Percentiles rank a stretch among this genome's conserved stretches.
These are phyloP conservation scores for Vachellia collinsii DNA, from an alignment of 306 rosid species.

Conservation along the genomic window DNA sequence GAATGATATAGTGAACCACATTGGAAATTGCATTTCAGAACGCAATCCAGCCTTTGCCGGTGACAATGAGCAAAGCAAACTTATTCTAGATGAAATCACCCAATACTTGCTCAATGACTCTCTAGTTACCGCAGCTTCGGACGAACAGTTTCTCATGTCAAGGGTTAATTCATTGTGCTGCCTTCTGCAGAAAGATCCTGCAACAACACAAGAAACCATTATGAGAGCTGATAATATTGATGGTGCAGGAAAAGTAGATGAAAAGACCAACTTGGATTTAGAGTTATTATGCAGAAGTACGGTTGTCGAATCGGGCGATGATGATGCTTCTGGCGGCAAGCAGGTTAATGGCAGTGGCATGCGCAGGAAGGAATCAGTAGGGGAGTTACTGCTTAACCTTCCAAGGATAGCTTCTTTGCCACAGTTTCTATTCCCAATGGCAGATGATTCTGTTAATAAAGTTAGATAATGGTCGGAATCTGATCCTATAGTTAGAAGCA, in stretches of 20 bases:
- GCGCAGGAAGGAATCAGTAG: conserved; percentile 69
- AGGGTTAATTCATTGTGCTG: conserved; percentile 76
- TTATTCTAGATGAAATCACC: conserved; percentile 65
- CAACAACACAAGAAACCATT: conserved; percentile 41
- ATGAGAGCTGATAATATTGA: conserved; percentile 8
- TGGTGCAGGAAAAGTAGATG: conserved; percentile 33
- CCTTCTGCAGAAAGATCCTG: conserved; percentile 74
- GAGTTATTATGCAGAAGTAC: conserved; percentile 39
- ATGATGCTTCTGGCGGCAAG: conserved; percentile 45
- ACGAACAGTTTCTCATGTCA: conserved; percentile 67
- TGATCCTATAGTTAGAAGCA: conserved; percentile 21
- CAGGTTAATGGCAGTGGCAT: conserved; percentile 54
- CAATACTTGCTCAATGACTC: conserved; percentile 65
- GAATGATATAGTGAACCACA: conserved; percentile 69
- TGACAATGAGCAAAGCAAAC: conserved; percentile 42
- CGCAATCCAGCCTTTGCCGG: conserved; percentile 43
- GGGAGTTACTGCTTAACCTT: conserved; percentile 68
- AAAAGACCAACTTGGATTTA: conserved; percentile 32
- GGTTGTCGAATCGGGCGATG: conserved; percentile 36
- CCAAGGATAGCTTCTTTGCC: conserved; percentile 86
- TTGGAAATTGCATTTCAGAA: conserved; percentile 65
- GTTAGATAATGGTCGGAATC: conserved; percentile 42
- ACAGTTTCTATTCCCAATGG: conserved; percentile 55
- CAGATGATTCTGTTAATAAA: conserved; percentile 52
- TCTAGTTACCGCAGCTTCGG: conserved; percentile 47